Evolutionary conservation across 1,139 yeast genomes (phyloP).

Genomic region (Zhuliangozyma parablackwelliae): DNA sequence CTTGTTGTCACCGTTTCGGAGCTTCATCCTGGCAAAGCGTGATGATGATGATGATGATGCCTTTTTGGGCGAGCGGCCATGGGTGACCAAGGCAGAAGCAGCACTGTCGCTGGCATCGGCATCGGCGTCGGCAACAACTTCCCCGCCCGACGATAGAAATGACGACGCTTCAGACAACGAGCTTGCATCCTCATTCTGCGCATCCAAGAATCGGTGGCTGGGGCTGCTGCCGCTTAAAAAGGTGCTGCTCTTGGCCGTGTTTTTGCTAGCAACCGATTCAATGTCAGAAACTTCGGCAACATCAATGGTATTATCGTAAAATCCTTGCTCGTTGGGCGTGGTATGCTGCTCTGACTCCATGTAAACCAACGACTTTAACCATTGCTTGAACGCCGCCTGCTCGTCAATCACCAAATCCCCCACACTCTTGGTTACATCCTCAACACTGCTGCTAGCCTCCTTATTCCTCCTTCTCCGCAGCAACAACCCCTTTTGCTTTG

Average conservation of each 20-base stretch:
- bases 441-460: background rate
- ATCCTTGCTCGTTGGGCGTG: constrained; percentile 40
- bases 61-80: background rate
- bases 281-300: constrained; percentile 26
- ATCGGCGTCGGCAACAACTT: constrained; percentile 4
- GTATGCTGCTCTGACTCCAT: constrained; percentile 24
- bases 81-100: no score
- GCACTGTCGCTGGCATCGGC: no score
- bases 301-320: constrained; percentile 28
- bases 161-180: constrained; percentile 18
- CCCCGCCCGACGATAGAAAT: constrained; percentile 13
- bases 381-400: constrained; percentile 16
- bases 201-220: background rate
- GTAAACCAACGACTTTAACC: constrained; percentile 30
- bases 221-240: background rate
- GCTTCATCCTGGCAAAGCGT: constrained; percentile 4
- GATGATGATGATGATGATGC: constrained; percentile 2
- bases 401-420: constrained; percentile 7
- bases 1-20: constrained; percentile 8
- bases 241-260: constrained; percentile 2
- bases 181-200: constrained; percentile 8
- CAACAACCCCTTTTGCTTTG: background rate
- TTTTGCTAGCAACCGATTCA: constrained; percentile 17
- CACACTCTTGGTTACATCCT: constrained; percentile 1
- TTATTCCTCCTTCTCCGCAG: background rate